Evolutionary conservation across 164 flowering plant species (phyloP), one percentile per base, ranked within the genome.

Genomic region (Tetrastigma voinierianum): DNA sequence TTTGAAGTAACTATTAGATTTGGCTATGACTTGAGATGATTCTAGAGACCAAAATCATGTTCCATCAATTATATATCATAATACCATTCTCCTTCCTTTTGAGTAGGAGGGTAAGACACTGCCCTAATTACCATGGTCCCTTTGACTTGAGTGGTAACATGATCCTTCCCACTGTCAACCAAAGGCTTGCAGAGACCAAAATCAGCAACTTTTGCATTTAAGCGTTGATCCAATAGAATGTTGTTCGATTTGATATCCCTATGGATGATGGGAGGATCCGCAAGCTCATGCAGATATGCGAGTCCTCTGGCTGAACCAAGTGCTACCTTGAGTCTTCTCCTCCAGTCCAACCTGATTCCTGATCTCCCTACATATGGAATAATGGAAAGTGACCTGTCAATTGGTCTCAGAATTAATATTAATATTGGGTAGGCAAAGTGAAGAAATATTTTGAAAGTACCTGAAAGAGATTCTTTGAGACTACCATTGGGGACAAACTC

Each of bases 181-280:
- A 61, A 18, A 43, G 23, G 63, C 53, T 69, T 70, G 52, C 70
- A 70, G 32, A 74, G 66, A 10, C 77, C 77, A 65, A 74, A 74
- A 61, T 74, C 77, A 11, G 69, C 72, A 65, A 74, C 72, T 68
- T 69, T 74, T 23, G 69, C 77, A 19, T 49, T 69, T 20, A 74
- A 56, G n/a, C 18, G 46, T 1, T 74, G 61, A 49, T 74, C 77
- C 49, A 74, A 48, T 10, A 70, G 32, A 15, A 74, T 69, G 44
- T 74, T 74, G 32, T 6, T 61, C 25, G 73, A 63, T 23, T 74
- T 74, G 19, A 73, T 44, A 45, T 74, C 73, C 46, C 77, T 32
- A 46, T 74, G 77, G 54, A 74, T 74, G 16, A 74, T 69, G 10
- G 77, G 77, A 24, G 77, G 77, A 16, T 69, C 45, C 0, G 77